Evolutionary conservation across 2,329 filamentous ascomycete species (phyloP).

Genomic region (Stachybotrys chartarum): DNA sequence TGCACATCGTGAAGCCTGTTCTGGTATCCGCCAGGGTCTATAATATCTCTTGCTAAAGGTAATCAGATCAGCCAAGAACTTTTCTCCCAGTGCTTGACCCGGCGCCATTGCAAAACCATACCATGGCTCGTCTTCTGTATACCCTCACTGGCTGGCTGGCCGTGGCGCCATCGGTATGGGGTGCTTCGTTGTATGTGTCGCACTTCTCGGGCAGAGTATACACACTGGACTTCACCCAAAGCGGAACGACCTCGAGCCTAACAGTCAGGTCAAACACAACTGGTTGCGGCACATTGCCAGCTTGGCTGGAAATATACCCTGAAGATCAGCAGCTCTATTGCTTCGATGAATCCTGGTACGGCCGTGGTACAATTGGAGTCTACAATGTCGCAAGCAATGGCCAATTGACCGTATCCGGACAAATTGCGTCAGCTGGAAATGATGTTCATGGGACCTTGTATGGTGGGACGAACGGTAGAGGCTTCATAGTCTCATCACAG

Average conservation of each 20-base stretch:
- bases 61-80: not conserved
- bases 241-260: not conserved
- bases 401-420: not conserved
- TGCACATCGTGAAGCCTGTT: too few species aligned
- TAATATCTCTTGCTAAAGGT: too few species aligned
- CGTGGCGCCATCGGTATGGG: not conserved
- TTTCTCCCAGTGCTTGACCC: not conserved
- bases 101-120: not conserved
- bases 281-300: not conserved
- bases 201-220: not conserved
- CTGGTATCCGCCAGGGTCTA: too few species aligned
- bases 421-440: constrained; percentile 1
- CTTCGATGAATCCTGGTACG: not conserved
- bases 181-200: not conserved
- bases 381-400: constrained; percentile 2
- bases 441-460: constrained; percentile 28
- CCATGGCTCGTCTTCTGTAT: not conserved
- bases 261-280: not conserved
- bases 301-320: not conserved
- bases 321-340: not conserved
- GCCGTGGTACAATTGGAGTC: not conserved
- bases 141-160: not conserved
- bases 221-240: not conserved
- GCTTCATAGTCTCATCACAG: constrained; percentile 34
- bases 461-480: constrained; percentile 26